Conservation (phyloP, 2,329 filamentous ascomycete species). For the Byssoonygena ceratinophila region DNA sequence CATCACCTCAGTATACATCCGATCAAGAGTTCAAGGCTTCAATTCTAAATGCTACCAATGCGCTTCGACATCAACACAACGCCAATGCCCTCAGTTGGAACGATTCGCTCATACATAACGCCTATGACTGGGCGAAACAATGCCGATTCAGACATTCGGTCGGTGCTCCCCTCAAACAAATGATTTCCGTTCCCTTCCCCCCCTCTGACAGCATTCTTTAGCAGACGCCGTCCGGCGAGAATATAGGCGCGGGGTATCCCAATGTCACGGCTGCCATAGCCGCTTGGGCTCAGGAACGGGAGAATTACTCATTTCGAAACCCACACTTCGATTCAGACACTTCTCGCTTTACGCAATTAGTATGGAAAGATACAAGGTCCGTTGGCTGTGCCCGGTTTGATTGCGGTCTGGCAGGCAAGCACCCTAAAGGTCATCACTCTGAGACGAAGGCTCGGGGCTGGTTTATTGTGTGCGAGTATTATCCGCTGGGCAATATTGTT, state of each 20-base stretch:
- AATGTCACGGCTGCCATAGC: slow-evolving; percentile 51
- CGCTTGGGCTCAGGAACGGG: slow-evolving; percentile 54
- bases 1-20: slow-evolving; percentile 36
- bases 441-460: slow-evolving; percentile 45
- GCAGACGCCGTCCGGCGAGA: slow-evolving; percentile 49
- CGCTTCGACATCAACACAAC: slow-evolving; percentile 53
- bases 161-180: neutral
- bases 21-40: slow-evolving; percentile 37
- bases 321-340: slow-evolving; percentile 31
- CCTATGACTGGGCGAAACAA: slow-evolving; percentile 40
- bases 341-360: slow-evolving; percentile 64
- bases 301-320: slow-evolving; percentile 48
- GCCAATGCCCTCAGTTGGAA: slow-evolving; percentile 55
- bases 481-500: slow-evolving; percentile 53
- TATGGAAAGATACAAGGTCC: slow-evolving; percentile 54
- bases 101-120: slow-evolving; percentile 48
- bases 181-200: too few species aligned
- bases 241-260: slow-evolving; percentile 57
- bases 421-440: slow-evolving; percentile 46
- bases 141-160: slow-evolving; percentile 38
- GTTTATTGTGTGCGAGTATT: slow-evolving; percentile 62
- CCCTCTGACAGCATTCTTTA: neutral
- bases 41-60: slow-evolving; percentile 47
- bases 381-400: slow-evolving; percentile 46
- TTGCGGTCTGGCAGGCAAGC: slow-evolving; percentile 26